phyloP scores from a whole-genome alignment of 805 yeast species.

The Candida lessepsii region DNA sequence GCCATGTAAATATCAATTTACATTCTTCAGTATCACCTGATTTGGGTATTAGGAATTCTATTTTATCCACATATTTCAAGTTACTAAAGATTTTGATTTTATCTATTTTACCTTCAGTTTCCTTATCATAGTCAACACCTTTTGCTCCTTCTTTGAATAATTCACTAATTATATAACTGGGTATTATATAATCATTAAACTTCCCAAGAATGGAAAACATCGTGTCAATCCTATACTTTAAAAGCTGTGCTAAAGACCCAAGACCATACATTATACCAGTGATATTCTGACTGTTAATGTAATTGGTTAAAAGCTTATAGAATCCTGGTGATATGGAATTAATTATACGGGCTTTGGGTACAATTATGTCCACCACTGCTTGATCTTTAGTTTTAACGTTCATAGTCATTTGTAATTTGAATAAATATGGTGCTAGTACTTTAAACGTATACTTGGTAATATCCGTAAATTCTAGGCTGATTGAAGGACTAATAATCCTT shows the following conservation, averaged over 20 bases:
- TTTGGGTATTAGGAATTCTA: constrained; percentile 18
- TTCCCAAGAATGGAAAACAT: constrained; percentile 22
- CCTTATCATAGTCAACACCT: no score
- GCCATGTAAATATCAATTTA: constrained; percentile 22
- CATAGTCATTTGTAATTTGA: constrained; percentile 19
- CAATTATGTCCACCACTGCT: background rate
- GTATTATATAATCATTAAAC: constrained; percentile 19
- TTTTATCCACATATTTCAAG: constrained; percentile 21
- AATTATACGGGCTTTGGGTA: background rate
- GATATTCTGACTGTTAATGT: constrained; percentile 25
- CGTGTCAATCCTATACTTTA: constrained; percentile 22
- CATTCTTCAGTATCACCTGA: constrained; percentile 5
- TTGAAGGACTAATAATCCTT: background rate
- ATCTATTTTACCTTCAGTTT: no score
- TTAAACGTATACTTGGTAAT: constrained; percentile 3
- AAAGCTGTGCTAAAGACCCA: constrained; percentile 28
- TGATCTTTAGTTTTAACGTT: constrained; percentile 13
- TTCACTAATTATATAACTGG: constrained; percentile 8
- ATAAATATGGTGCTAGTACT: constrained; percentile 15
- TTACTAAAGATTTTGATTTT: constrained; percentile 18
- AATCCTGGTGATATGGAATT: constrained; percentile 23
- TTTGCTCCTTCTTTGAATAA: no score
- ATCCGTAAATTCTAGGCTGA: background rate
- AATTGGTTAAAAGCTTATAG: constrained; percentile 21
- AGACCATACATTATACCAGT: constrained; percentile 31